Percentiles rank a stretch among this genome's conserved stretches.
These are phyloP conservation scores for Rasamsonia emersonii DNA, from an alignment of 2,329 filamentous ascomycete genomes.

Conservation along the genomic window DNA sequence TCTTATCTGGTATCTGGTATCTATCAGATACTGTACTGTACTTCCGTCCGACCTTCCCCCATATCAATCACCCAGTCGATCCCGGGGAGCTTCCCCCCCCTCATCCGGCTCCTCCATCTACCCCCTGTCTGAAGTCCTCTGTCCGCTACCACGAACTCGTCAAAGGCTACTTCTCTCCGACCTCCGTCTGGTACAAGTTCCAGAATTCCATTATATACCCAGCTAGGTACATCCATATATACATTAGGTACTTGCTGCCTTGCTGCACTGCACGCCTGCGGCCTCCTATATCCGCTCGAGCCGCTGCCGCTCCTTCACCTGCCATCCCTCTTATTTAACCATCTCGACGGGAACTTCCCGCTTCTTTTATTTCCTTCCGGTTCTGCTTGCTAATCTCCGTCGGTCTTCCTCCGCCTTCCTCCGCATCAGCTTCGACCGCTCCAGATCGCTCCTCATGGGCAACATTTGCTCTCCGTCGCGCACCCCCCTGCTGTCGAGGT, in stretches of 20 bases:
- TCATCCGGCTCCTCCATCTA: neutral
- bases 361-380: too few species aligned
- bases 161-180: too few species aligned
- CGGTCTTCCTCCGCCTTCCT: neutral
- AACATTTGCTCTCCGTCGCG: slow-evolving; percentile 15
- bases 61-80: neutral
- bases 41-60: slow-evolving; percentile 2
- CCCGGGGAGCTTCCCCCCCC: slow-evolving; percentile 1
- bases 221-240: too few species aligned
- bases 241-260: too few species aligned
- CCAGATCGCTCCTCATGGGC: slow-evolving; percentile 26
- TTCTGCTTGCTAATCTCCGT: neutral
- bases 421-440: slow-evolving; percentile 1
- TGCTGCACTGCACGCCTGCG: too few species aligned
- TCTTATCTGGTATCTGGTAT: slow-evolving; percentile 4
- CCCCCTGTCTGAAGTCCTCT: neutral
- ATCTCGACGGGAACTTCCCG: too few species aligned
- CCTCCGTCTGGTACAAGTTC: too few species aligned
- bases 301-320: neutral
- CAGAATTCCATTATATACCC: too few species aligned
- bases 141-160: too few species aligned
- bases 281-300: too few species aligned
- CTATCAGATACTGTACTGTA: too few species aligned
- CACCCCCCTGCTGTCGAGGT: slow-evolving; percentile 24
- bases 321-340: neutral